Evolutionary conservation across 2,329 filamentous ascomycete genomes (phyloP), one percentile per base, ranked within the genome.

Genomic region (Annulohypoxylon truncatum): DNA sequence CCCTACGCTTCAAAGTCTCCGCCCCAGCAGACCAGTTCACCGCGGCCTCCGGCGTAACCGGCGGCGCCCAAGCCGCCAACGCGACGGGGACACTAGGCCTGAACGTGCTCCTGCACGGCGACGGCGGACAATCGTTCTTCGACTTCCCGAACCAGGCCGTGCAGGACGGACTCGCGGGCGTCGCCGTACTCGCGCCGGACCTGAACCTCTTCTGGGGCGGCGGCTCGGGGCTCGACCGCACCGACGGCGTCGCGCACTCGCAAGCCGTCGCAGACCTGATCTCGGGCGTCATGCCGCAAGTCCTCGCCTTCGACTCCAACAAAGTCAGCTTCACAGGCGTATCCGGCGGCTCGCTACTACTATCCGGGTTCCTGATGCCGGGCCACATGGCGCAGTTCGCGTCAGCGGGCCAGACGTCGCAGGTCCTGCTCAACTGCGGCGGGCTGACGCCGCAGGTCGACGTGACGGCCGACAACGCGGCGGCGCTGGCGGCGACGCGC

Each of bases 251-350:
- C 0, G 84, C 79, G 5, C 85, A 89, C 76, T 79, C 86, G 0
- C 83, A 85, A 65, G 85, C 85, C 26, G 85, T 88, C 44, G 82
- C 83, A 65, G 82, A 85, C 66, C 80, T 87, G 22, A 78, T 88
- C 56, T 77, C 80, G 44, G 74, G 78, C 2, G 81, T 83, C 24
- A 78, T 88, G 8, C 83, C 85, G 3, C 79, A 85, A 62, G 78
- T 85, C 46, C 81, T 88, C 5, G 82, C 85, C 2, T 87, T 88
- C 65, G 81, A 89, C 74, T 70, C 75, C 22, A 78, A 77, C 35
- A 80, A 84, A 42, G 83, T 88, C 51, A 85, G 83, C 72, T 88
- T 88, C 77, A 88, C 84, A 0, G 86, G 86, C 13, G 86, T 88
- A 0, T 84, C 81, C 3, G 86, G 86, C 22, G 86, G 86, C 15